Percentiles rank a stretch among this genome's conserved stretches.
Evolutionary conservation across 1,284 basidiomycete species (phyloP).

Genomic region (Sporisorium exsertum): DNA sequence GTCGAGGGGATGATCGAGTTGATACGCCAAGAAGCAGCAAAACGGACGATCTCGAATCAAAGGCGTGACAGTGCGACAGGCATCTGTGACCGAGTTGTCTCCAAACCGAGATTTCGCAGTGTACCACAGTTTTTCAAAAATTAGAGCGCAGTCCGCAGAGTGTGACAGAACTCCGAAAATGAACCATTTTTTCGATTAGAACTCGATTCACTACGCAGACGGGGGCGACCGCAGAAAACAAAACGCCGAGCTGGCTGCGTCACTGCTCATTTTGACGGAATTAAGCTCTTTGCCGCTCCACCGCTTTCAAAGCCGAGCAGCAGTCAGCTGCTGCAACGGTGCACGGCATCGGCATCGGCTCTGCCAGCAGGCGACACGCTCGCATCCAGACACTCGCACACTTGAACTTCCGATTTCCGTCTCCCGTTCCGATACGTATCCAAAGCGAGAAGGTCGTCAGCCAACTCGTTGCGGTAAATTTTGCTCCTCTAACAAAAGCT

Average conservation of each 20-base stretch:
- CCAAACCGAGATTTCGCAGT: not conserved
- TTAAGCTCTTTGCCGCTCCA: not conserved
- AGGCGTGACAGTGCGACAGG: not conserved
- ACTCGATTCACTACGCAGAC: no score
- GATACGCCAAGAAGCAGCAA: not conserved
- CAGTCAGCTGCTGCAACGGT: no score
- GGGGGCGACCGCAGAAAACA: not conserved
- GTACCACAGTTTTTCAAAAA: conserved; percentile 1
- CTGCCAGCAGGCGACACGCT: not conserved
- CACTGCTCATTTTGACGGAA: not conserved
- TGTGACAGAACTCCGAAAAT: no score
- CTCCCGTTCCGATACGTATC: no score
- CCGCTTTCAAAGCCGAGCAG: not conserved
- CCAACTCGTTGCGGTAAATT: no score
- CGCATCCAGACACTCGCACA: no score
- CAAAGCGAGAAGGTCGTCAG: no score
- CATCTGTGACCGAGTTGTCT: not conserved
- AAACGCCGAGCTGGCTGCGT: conserved; percentile 5
- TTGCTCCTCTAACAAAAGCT: no score
- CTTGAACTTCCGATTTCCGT: no score
- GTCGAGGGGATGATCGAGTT: no score
- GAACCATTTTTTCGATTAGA: no score
- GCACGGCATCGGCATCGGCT: not conserved
- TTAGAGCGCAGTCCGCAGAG: not conserved
- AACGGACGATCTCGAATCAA: not conserved